phyloP scores from a whole-genome alignment of 2,329 filamentous ascomycete species.

The Beauveria caledonica region DNA sequence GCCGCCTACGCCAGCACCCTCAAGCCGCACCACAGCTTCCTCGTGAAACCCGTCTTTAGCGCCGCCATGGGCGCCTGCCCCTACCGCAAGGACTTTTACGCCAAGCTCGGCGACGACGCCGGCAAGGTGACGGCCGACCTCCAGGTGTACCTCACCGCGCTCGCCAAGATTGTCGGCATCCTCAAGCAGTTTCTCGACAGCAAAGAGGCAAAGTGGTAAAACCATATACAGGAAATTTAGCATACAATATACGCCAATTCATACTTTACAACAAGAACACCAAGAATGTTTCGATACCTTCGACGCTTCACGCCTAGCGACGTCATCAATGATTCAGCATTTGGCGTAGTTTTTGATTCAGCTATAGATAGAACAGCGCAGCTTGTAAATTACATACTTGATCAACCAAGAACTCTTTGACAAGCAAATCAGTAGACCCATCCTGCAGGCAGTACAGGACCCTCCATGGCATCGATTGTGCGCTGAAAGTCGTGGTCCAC shows the following conservation, averaged over 20 bases:
- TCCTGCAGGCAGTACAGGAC: neutral
- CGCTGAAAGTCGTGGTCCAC: neutral
- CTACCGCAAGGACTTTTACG: slow-evolving; percentile 89
- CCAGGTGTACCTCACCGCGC: slow-evolving; percentile 61
- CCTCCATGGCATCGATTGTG: neutral
- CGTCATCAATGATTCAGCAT: neutral
- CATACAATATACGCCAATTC: neutral
- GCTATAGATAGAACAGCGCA: neutral
- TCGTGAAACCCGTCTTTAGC: slow-evolving; percentile 87
- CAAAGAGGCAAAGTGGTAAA: slow-evolving; percentile 52
- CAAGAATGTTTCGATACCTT: neutral
- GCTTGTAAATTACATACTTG: too few relatives aligned
- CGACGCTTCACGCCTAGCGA: neutral
- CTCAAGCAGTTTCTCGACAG: slow-evolving; percentile 51
- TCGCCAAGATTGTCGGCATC: slow-evolving; percentile 73
- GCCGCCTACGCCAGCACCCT: slow-evolving; percentile 76
- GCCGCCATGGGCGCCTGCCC: slow-evolving; percentile 90
- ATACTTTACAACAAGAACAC: neutral
- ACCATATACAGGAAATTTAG: neutral
- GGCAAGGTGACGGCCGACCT: slow-evolving; percentile 57
- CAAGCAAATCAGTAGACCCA: neutral
- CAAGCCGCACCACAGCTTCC: slow-evolving; percentile 82
- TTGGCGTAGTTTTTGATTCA: neutral
- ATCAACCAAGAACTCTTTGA: too few relatives aligned
- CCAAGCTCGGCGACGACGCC: slow-evolving; percentile 66